These are phyloP conservation scores for Cucumis cinereus DNA, from an alignment of 306 rosid genomes.

Conservation along the genomic window DNA sequence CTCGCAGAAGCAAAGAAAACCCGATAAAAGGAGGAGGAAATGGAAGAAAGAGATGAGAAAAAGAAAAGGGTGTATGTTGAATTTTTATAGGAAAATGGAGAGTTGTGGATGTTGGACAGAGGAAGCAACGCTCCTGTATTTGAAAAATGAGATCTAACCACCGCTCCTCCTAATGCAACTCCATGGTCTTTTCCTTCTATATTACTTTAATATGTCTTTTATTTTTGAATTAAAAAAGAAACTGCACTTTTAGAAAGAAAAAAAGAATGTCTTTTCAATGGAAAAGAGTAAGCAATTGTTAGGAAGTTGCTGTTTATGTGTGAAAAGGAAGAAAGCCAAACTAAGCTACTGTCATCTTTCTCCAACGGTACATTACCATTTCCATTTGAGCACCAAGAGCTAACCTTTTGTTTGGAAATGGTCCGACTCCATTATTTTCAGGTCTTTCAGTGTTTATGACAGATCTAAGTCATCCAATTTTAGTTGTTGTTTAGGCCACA, in stretches of 20 bases:
- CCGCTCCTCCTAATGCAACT: conserved; percentile 1
- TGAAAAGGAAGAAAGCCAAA: neutral
- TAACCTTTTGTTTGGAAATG: neutral
- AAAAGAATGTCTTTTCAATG: neutral
- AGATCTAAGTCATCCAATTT: neutral
- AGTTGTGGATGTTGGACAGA: neutral
- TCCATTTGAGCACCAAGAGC: neutral
- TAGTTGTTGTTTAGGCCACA: neutral
- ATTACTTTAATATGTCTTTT: neutral
- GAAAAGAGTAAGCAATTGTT: neutral
- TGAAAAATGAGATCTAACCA: neutral
- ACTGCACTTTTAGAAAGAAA: neutral
- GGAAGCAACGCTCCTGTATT: neutral
- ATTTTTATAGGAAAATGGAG: conserved; percentile 21
- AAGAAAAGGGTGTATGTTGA: neutral
- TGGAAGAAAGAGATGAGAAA: conserved; percentile 11
- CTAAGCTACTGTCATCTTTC: neutral
- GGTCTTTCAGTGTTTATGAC: neutral
- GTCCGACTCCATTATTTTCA: neutral
- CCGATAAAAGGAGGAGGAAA: conserved; percentile 9
- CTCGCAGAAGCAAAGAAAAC: conserved; percentile 40
- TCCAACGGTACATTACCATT: neutral
- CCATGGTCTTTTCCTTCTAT: neutral
- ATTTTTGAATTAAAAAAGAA: neutral
- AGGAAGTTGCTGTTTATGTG: neutral